Evolutionary conservation across 257 asterid genomes (phyloP).

Genomic region (Plantago elongata): DNA sequence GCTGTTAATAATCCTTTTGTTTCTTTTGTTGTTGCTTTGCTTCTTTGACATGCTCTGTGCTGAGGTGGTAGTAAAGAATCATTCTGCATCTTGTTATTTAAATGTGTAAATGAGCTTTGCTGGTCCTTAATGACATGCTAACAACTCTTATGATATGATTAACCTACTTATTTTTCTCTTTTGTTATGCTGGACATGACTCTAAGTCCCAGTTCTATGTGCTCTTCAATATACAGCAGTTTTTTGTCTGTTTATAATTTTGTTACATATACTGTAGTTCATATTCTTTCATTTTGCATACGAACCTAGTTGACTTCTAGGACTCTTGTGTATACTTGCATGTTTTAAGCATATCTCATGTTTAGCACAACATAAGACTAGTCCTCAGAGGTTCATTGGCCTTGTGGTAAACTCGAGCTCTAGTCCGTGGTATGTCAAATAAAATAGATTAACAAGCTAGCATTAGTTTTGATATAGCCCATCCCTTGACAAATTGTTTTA

Average conservation of each 20-base stretch:
- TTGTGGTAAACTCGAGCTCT: not conserved
- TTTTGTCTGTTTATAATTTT: not conserved
- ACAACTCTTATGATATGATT: not conserved
- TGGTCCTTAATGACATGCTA: constrained; percentile 7
- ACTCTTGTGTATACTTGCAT: not conserved
- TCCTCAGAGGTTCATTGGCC: not conserved
- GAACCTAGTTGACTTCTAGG: not conserved
- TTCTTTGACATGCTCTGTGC: not conserved
- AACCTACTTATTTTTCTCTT: not conserved
- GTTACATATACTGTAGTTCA: not conserved
- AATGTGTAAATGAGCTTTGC: not conserved
- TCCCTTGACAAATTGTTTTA: not conserved
- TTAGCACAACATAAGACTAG: not conserved
- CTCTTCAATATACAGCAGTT: not conserved
- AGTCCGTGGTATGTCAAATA: not conserved
- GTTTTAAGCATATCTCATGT: not conserved
- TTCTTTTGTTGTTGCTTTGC: not conserved
- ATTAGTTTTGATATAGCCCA: not conserved
- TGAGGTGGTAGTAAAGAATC: not conserved
- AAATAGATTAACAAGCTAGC: not conserved
- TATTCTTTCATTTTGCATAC: not conserved
- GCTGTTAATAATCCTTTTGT: not conserved
- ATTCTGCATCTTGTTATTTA: constrained; percentile 1
- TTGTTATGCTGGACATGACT: constrained; percentile 6
- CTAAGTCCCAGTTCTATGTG: constrained; percentile 3